A percentile compares a stretch with the other conserved stretches of the same genome.
Conservation (phyloP, 2,329 filamentous ascomycete genomes). For the Colletotrichum higginsianum region DNA sequence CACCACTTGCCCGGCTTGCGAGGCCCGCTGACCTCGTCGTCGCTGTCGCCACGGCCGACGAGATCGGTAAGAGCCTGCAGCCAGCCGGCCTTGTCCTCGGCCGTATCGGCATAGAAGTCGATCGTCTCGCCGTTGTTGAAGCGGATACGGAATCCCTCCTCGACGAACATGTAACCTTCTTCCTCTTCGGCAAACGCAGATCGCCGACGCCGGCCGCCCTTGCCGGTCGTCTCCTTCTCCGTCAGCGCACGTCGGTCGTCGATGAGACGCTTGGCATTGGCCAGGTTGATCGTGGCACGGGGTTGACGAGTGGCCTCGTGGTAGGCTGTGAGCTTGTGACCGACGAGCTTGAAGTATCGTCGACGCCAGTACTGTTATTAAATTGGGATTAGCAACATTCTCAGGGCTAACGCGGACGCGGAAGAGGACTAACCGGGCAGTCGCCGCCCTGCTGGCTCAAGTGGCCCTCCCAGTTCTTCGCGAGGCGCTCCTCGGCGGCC, state of each 20-base stretch:
- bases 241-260: slow-evolving; percentile 89
- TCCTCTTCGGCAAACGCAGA: slow-evolving; percentile 98
- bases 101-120: slow-evolving; percentile 96
- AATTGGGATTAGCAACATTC: slow-evolving; percentile 63
- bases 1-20: slow-evolving; percentile 74
- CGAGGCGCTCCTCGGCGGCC: slow-evolving; percentile 85
- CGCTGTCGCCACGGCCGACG: slow-evolving; percentile 68
- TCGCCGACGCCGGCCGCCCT: slow-evolving; percentile 85
- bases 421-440: slow-evolving; percentile 83
- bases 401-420: slow-evolving; percentile 38
- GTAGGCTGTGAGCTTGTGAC: slow-evolving; percentile 93
- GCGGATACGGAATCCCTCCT: slow-evolving; percentile 98
- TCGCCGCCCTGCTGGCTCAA: slow-evolving; percentile 98
- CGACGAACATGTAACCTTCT: slow-evolving; percentile 99
- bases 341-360: slow-evolving; percentile 94
- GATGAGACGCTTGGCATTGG: slow-evolving; percentile 92
- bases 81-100: slow-evolving; percentile 92
- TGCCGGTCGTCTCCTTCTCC: slow-evolving; percentile 85
- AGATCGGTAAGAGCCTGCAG: slow-evolving; percentile 88
- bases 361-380: slow-evolving; percentile 89
- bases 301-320: slow-evolving; percentile 97
- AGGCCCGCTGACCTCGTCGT: slow-evolving; percentile 60
- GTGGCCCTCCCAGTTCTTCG: slow-evolving; percentile 87
- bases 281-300: slow-evolving; percentile 95
- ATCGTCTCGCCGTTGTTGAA: slow-evolving; percentile 99